Conservation (phyloP, 2,329 filamentous ascomycete genomes). For the Aspergillus flavus region DNA sequence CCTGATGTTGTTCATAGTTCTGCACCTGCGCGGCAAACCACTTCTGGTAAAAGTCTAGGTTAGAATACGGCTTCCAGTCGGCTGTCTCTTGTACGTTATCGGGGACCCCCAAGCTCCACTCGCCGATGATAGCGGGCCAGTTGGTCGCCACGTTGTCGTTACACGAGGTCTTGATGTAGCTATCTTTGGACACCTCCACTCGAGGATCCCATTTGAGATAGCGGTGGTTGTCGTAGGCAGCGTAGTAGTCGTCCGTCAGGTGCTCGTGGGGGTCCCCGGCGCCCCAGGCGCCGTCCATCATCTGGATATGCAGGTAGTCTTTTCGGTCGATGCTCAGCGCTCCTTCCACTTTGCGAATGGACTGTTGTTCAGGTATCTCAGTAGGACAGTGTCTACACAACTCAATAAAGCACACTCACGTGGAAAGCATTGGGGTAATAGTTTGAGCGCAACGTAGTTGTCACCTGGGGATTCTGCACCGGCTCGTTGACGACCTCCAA, state of each 20-base stretch:
- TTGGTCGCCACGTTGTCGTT: slow-evolving; percentile 47
- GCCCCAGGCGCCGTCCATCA: slow-evolving; percentile 59
- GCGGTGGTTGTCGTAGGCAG: slow-evolving; percentile 61
- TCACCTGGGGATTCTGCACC: slow-evolving; percentile 39
- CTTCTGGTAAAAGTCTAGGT: slow-evolving; percentile 56
- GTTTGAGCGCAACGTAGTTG: slow-evolving; percentile 39
- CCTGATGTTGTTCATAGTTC: slow-evolving; percentile 56
- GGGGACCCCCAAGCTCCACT: slow-evolving; percentile 60
- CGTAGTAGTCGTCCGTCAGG: slow-evolving; percentile 47
- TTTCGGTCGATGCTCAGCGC: slow-evolving; percentile 45
- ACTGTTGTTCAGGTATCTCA: slow-evolving; percentile 18
- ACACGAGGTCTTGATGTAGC: slow-evolving; percentile 58
- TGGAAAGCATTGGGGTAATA: slow-evolving; percentile 54
- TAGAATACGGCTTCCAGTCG: slow-evolving; percentile 47
- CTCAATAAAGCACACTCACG: slow-evolving; percentile 23
- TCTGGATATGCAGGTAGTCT: slow-evolving; percentile 57
- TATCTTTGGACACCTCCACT: slow-evolving; percentile 48
- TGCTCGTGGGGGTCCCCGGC: slow-evolving; percentile 56
- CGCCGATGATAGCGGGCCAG: slow-evolving; percentile 57
- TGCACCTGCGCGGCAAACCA: slow-evolving; percentile 62
- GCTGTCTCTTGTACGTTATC: slow-evolving; percentile 50
- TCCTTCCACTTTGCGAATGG: slow-evolving; percentile 54
- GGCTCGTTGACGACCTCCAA: slow-evolving; percentile 63
- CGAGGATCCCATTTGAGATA: slow-evolving; percentile 58
- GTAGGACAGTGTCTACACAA: background rate